Conservation (phyloP, 1,139 yeast species). For the Meyerozyma elateridarum region DNA sequence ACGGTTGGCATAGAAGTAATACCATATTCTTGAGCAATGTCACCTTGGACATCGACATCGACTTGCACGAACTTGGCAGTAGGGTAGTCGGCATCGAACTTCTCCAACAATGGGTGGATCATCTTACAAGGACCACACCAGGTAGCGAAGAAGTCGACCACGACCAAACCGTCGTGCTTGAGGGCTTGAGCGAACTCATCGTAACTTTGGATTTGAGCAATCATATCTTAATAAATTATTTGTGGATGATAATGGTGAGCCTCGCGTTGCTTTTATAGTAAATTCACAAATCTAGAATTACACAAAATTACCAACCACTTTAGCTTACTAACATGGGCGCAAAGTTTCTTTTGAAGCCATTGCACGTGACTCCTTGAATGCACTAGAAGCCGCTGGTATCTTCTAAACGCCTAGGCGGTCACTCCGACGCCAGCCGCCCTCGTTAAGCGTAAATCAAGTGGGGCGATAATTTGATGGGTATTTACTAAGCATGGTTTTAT, state of each 20-base stretch:
- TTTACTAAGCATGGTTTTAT: no score
- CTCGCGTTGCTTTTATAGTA: background rate
- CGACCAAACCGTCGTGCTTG: conserved; percentile 54
- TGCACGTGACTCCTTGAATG: no score
- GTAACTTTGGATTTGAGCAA: conserved; percentile 35
- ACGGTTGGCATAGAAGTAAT: conserved; percentile 90
- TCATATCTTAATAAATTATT: no score
- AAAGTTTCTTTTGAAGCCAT: no score
- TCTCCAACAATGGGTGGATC: conserved; percentile 73
- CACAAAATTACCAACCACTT: conserved; percentile 1
- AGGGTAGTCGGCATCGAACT: conserved; percentile 44
- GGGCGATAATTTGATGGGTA: no score
- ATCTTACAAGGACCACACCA: conserved; percentile 97
- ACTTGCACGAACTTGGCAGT: conserved; percentile 73
- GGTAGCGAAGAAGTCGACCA: conserved; percentile 80
- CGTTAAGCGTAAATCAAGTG: no score
- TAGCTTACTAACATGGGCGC: conserved; percentile 3
- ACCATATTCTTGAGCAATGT: conserved; percentile 68
- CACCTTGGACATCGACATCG: conserved; percentile 76
- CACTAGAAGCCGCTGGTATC: no score
- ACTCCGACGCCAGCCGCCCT: no score
- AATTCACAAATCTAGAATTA: background rate
- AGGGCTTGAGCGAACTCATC: conserved; percentile 64
- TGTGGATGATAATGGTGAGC: conserved; percentile 8
- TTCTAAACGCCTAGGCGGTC: no score